Evolutionary conservation across 2,329 filamentous ascomycete species (phyloP), one percentile per base, ranked within the genome.

Genomic region (Furcasterigmium sp.): DNA sequence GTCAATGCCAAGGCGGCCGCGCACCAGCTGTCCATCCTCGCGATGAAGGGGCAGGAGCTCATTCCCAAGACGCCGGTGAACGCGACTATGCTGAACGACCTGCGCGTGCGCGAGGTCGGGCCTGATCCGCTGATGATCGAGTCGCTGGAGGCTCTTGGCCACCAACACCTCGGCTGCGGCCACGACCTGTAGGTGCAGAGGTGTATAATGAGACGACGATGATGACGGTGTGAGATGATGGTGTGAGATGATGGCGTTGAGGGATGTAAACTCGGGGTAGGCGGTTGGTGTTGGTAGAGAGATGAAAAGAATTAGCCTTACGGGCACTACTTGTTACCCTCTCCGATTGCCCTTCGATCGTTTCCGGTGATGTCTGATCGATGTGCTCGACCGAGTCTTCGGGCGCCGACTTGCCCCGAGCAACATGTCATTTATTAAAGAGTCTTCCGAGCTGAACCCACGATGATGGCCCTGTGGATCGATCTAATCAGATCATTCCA

Each of bases 161-260:
- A 65, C 42, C 52, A 56, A 10, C 61, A 65, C 29, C 44, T 64
- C 6, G 62, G 62, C 8, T 65, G 62, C 32, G 60, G 62, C 5
- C 55, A 62, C 34, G 58, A 61, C 11, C 51, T 61, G 13, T 59
- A 45, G 28, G n/a, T 32, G 32, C n/a, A 35, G 29, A 14, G 29
- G 3, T n/a, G n/a, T 26, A 19, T 18, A 17, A 35, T 35, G 32
- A 17, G n/a, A 35, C 17, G 32, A 19, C 4, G 32, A 35, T 15
- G 32, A 35, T 35, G 32, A 35, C 17, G 15, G 18, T 15, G 3
- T 32, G 14, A n/a, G 29, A 15, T 13, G 29, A 32, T n/a, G 29
- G 29, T 15, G 29, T 32, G 14, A n/a, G 29, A 15, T 9, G 29
- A 32, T n/a, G 29, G 14, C 17, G n/a, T 32, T 11, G 8, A 32